Percentiles rank a stretch among this genome's conserved stretches.
These are phyloP conservation scores for Naganishia albida DNA, from an alignment of 1,284 basidiomycete genomes.

Conservation along the genomic window DNA sequence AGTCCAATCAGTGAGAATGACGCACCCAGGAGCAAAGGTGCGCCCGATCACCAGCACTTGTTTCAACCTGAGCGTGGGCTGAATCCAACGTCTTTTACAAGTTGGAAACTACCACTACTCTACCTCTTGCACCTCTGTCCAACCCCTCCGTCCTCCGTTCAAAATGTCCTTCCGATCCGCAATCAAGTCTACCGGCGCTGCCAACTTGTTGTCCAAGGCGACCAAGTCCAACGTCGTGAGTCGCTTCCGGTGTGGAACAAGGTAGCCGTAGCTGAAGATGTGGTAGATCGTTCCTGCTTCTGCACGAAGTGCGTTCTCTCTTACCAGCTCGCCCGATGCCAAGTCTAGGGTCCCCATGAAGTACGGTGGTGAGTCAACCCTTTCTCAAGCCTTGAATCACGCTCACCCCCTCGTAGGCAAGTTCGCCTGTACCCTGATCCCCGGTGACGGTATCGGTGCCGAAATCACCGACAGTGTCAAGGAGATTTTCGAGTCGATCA, in stretches of 20 bases:
- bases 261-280: not conserved
- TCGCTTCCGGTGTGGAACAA: not conserved
- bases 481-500: slow-evolving; percentile 96
- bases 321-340: slow-evolving; percentile 28
- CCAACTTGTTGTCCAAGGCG: slow-evolving; percentile 29
- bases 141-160: slow-evolving; percentile 2
- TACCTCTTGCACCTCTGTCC: not conserved
- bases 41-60: slow-evolving; percentile 7
- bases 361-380: slow-evolving; percentile 90
- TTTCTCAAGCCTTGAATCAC: slow-evolving; percentile 35
- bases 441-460: slow-evolving; percentile 93
- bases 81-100: slow-evolving; percentile 13
- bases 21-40: slow-evolving; percentile 3
- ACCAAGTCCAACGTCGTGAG: slow-evolving; percentile 33
- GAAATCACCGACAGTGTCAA: slow-evolving; percentile 99
- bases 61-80: slow-evolving; percentile 16
- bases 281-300: slow-evolving; percentile 16
- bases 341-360: slow-evolving; percentile 68
- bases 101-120: not conserved
- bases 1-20: slow-evolving; percentile 30
- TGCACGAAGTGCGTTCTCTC: slow-evolving; percentile 28
- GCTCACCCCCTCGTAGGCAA: slow-evolving; percentile 42
- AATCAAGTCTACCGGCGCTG: slow-evolving; percentile 32
- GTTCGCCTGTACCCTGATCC: slow-evolving; percentile 79
- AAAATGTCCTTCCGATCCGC: slow-evolving; percentile 32